phyloP scores from a whole-genome alignment of 169 alveolate genomes.

The Cryptosporidium bovis region DNA sequence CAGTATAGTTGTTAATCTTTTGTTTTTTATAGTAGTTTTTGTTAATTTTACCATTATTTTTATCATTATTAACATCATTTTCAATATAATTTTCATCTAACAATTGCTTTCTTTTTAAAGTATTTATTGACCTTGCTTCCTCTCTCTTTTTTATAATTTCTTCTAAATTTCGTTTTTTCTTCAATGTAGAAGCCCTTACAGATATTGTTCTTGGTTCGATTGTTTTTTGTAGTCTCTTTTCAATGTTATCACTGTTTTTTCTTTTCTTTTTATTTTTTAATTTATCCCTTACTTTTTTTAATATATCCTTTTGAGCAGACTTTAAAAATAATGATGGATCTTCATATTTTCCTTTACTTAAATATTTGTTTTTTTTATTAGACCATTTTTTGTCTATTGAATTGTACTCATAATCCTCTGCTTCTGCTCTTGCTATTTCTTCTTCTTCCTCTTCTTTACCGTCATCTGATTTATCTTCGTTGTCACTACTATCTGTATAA shows the following conservation, averaged over 20 bases:
- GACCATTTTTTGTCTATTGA: neutral
- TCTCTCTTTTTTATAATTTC: conserved; percentile 39
- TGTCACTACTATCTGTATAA: conserved; percentile 2
- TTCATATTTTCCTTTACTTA: conserved; percentile 34
- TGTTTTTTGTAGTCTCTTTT: neutral
- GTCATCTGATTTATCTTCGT: conserved; percentile 18
- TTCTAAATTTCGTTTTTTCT: conserved; percentile 49
- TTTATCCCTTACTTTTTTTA: conserved; percentile 33
- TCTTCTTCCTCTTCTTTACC: conserved; percentile 8
- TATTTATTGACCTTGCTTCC: conserved; percentile 16
- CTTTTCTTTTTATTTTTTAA: neutral
- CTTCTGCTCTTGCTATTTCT: conserved; percentile 20
- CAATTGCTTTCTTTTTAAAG: neutral
- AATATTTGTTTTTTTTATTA: neutral
- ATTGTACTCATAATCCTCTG: neutral
- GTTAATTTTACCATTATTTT: no score
- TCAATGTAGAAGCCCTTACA: conserved; percentile 41
- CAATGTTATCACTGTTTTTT: neutral
- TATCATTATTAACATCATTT: no score
- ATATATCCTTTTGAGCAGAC: conserved; percentile 56
- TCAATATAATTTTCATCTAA: no score
- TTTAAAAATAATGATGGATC: conserved; percentile 69
- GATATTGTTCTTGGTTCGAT: conserved; percentile 50
- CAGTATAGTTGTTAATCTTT: neutral
- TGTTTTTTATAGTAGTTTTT: neutral